Conservation (phyloP, 257 asterid species). For the Perilla frutescens region DNA sequence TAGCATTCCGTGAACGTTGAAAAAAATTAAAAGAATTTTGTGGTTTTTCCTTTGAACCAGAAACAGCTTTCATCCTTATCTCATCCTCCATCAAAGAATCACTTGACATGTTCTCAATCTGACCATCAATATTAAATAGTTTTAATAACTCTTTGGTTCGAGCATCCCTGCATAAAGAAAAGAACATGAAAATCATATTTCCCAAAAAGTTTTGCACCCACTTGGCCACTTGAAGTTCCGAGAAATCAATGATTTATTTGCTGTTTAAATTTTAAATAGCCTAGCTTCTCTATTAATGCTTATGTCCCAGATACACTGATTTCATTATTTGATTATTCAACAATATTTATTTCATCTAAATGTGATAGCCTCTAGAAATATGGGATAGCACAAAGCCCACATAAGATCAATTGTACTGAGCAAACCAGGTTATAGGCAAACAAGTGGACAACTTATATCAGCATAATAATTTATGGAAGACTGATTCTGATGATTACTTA, state of each 20-base stretch:
- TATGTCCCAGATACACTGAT: background rate
- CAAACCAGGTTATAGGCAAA: conserved; percentile 4
- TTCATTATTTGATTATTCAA: conserved; percentile 2
- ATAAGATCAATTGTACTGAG: conserved; percentile 12
- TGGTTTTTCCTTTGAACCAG: conserved; percentile 69
- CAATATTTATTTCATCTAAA: background rate
- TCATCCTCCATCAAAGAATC: conserved; percentile 81
- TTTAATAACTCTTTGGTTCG: conserved; percentile 83
- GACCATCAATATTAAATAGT: conserved; percentile 84
- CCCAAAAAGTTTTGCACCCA: conserved; percentile 1
- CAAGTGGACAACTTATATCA: background rate
- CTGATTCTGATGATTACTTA: conserved; percentile 41
- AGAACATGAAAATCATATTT: background rate
- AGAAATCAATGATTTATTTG: conserved; percentile 7
- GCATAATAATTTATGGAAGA: background rate
- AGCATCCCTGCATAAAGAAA: conserved; percentile 75
- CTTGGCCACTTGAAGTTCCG: background rate
- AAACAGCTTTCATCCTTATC: conserved; percentile 53
- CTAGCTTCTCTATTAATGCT: background rate
- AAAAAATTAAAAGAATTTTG: conserved; percentile 77
- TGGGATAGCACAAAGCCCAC: conserved; percentile 22
- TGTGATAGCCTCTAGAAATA: background rate
- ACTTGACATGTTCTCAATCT: conserved; percentile 71
- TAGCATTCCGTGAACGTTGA: conserved; percentile 97
- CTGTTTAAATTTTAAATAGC: too few relatives aligned